phyloP scores from a whole-genome alignment of 805 yeast genomes.

The Saccharomycopsis sp. region DNA sequence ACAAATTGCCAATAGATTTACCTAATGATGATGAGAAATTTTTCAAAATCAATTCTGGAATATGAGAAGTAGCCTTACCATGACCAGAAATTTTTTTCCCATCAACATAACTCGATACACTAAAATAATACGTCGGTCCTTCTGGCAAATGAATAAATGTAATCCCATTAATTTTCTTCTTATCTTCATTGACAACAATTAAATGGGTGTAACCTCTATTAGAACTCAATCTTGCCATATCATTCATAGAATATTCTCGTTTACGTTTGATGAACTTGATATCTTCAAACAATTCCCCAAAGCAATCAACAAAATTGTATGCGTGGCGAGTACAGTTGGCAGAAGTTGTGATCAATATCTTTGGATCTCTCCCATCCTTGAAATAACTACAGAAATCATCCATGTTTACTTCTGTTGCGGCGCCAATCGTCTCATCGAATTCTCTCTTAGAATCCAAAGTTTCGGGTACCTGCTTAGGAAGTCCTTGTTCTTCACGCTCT shows the following conservation, averaged over 20 bases:
- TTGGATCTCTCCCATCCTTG: conserved; percentile 55
- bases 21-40: conserved; percentile 92
- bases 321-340: conserved; percentile 81
- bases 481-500: conserved; percentile 70
- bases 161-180: conserved; percentile 68
- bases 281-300: conserved; percentile 80
- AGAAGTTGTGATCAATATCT: conserved; percentile 83
- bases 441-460: conserved; percentile 82
- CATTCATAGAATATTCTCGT: conserved; percentile 74
- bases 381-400: conserved; percentile 57
- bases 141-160: conserved; percentile 91
- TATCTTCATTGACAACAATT: conserved; percentile 87
- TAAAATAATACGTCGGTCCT: conserved; percentile 93
- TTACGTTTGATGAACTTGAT: conserved; percentile 83
- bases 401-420: conserved; percentile 26
- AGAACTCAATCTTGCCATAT: conserved; percentile 75
- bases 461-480: conserved; percentile 68
- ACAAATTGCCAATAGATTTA: conserved; percentile 84
- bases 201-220: conserved; percentile 85
- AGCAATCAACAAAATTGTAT: conserved; percentile 80
- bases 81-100: conserved; percentile 77
- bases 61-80: conserved; percentile 83
- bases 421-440: conserved; percentile 65
- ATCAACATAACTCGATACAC: conserved; percentile 68
- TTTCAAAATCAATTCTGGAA: conserved; percentile 87